Evolutionary conservation across 2,329 filamentous ascomycete species (phyloP).

Genomic region (Lasiodiplodia hormozganensis): DNA sequence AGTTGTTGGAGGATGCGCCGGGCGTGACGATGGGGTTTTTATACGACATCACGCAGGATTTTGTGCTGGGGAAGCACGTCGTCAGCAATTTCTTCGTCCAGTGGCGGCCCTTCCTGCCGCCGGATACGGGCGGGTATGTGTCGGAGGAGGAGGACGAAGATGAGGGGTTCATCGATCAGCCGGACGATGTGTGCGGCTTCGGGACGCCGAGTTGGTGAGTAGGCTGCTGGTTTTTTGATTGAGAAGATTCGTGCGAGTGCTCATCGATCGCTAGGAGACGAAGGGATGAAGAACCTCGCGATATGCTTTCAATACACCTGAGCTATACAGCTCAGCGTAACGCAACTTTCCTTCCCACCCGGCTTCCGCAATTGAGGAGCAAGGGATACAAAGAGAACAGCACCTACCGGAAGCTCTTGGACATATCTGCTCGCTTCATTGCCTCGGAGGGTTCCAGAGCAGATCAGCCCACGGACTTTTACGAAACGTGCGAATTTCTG

Average conservation of each 20-base stretch:
- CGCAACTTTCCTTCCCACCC: neutral
- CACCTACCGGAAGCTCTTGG: conserved; percentile 8
- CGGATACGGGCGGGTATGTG: conserved; percentile 11
- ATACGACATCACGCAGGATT: conserved; percentile 20
- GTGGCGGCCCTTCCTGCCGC: conserved; percentile 8
- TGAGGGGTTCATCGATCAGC: conserved; percentile 16
- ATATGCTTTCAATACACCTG: conserved; percentile 16
- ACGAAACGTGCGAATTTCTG: conserved; percentile 9
- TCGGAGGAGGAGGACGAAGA: conserved; percentile 12
- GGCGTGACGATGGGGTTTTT: conserved; percentile 17
- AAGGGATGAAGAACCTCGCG: conserved; percentile 9
- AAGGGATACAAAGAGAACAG: neutral
- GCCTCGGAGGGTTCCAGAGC: neutral
- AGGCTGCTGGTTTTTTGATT: neutral
- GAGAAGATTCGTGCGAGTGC: neutral
- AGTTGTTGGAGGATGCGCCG: neutral
- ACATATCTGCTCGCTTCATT: neutral
- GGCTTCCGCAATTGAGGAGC: conserved; percentile 7
- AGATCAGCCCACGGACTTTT: neutral
- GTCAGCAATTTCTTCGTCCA: conserved; percentile 22
- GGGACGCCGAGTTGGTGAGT: conserved; percentile 19
- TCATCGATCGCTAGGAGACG: neutral
- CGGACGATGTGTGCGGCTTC: conserved; percentile 16
- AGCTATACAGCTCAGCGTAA: conserved; percentile 15
- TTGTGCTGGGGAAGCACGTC: conserved; percentile 7